These are phyloP conservation scores for Dioscorea zingiberensis DNA, from an alignment of 106 monocot genomes.

Conservation along the genomic window DNA sequence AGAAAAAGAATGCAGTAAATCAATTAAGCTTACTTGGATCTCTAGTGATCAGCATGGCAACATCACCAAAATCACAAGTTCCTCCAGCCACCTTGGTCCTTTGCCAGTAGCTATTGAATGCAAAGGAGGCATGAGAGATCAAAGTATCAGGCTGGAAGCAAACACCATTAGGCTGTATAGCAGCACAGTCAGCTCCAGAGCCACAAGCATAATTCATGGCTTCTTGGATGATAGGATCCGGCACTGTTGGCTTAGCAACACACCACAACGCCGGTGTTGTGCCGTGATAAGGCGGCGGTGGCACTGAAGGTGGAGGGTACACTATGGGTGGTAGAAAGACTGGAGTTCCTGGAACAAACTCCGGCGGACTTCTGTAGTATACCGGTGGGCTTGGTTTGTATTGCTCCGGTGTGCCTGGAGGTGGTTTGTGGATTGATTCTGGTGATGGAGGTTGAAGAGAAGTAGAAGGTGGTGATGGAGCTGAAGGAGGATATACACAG, in stretches of 20 bases:
- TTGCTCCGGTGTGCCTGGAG: constrained; percentile 16
- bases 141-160: constrained; percentile 61
- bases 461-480: constrained; percentile 10
- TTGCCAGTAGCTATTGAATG: constrained; percentile 83
- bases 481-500: constrained; percentile 32
- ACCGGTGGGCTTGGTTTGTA: constrained; percentile 15
- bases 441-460: constrained; percentile 14
- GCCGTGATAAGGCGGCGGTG: constrained; percentile 12
- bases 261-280: constrained; percentile 36
- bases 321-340: constrained; percentile 46
- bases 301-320: constrained; percentile 41
- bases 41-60: constrained; percentile 52
- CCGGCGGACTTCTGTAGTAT: constrained; percentile 20
- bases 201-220: constrained; percentile 80
- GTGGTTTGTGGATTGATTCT: neutral
- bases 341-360: constrained; percentile 22
- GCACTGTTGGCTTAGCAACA: constrained; percentile 71
- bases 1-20: no score
- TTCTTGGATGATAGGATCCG: constrained; percentile 63
- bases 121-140: constrained; percentile 62
- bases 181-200: constrained; percentile 57
- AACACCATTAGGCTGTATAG: constrained; percentile 44
- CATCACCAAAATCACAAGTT: constrained; percentile 70
- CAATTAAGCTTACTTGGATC: constrained; percentile 47
- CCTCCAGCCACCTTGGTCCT: constrained; percentile 44